Evolutionary conservation across 805 yeast genomes (phyloP).

Genomic region (Lipomyces japonicus): DNA sequence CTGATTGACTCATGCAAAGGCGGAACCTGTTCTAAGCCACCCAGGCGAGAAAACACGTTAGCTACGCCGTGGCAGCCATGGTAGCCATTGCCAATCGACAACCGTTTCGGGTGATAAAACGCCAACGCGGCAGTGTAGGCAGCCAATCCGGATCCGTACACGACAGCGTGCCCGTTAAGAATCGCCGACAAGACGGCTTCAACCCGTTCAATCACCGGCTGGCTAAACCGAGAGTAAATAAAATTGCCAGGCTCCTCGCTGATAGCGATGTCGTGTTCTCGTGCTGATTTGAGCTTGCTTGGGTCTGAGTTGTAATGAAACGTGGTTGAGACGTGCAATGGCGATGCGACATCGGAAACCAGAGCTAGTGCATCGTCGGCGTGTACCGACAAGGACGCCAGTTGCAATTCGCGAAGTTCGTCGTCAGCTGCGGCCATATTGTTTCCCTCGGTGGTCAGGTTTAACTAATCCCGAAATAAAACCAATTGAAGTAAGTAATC

Average conservation of each 20-base stretch:
- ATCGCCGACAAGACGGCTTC: conserved; percentile 62
- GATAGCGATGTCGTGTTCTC: conserved; percentile 29
- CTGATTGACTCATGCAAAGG: conserved; percentile 47
- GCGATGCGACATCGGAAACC: conserved; percentile 51
- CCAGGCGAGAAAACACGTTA: conserved; percentile 56
- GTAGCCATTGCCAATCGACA: conserved; percentile 71
- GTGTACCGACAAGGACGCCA: conserved; percentile 48
- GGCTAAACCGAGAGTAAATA: conserved; percentile 69
- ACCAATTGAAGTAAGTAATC: too few relatives aligned
- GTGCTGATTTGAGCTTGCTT: conserved; percentile 45
- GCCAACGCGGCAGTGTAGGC: conserved; percentile 76
- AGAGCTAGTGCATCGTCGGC: conserved; percentile 55
- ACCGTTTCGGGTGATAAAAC: conserved; percentile 63
- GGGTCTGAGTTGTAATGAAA: conserved; percentile 65
- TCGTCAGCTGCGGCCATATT: background rate
- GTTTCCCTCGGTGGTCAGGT: too few relatives aligned
- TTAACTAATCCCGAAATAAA: too few relatives aligned
- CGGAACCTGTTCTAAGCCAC: conserved; percentile 49
- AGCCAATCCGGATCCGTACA: conserved; percentile 73
- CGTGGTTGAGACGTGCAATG: conserved; percentile 79
- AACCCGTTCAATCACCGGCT: conserved; percentile 65
- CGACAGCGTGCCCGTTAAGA: conserved; percentile 60
- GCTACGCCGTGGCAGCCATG: conserved; percentile 80
- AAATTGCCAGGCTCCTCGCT: conserved; percentile 36
- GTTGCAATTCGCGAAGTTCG: conserved; percentile 2